A percentile compares a stretch with the other conserved stretches of the same genome.
phyloP scores from a whole-genome alignment of 768 basidiomycete genomes.

The Dacryopinax primogenitus region DNA sequence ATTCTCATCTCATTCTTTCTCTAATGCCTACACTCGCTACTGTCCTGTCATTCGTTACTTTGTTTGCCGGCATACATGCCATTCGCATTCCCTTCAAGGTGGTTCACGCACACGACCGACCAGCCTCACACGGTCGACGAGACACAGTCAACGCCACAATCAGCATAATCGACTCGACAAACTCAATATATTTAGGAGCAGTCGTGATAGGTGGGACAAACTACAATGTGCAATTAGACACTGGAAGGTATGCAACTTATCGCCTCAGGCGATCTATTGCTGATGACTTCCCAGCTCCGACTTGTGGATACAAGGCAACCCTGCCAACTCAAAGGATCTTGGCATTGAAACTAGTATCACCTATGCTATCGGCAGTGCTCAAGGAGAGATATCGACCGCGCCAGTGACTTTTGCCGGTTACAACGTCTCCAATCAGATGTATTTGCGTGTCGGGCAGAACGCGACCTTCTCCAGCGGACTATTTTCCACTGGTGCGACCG shows the following conservation, averaged over 20 bases:
- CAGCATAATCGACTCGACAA: not conserved
- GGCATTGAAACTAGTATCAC: not conserved
- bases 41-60: not conserved
- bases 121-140: not conserved
- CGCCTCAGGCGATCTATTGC: not conserved
- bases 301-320: constrained; percentile 1
- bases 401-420: constrained; percentile 4
- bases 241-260: not conserved
- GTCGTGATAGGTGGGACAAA: not conserved
- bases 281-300: not conserved
- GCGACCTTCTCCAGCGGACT: not conserved
- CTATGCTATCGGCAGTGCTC: not conserved
- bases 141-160: constrained; percentile 4
- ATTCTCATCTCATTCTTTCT: not conserved
- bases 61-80: not conserved
- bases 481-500: constrained; percentile 40
- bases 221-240: not conserved
- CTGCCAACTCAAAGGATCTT: not conserved
- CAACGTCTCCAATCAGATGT: not conserved
- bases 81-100: constrained; percentile 5
- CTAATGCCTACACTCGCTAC: constrained; percentile 8
- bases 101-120: not conserved
- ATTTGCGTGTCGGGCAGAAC: not conserved
- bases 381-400: not conserved
- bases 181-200: constrained; percentile 3